Evolutionary conservation across 306 rosid species (phyloP), one percentile per base, ranked within the genome.

Genomic region (Begonia fuchsioides): DNA sequence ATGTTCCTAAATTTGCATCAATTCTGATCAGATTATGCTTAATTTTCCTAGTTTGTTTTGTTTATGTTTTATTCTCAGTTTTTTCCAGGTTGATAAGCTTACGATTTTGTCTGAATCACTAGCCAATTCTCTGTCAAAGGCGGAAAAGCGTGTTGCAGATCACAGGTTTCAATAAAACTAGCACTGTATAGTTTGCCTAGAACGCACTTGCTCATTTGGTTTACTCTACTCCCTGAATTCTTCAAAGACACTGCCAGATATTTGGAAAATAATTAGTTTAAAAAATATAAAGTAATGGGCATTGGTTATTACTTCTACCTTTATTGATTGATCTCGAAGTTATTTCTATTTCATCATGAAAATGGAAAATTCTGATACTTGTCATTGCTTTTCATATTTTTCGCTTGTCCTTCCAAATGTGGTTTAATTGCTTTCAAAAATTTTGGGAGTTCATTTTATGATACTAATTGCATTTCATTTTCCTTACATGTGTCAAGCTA

Each of bases 61-160:
- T 41, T 17, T 14, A 39, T 20, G 52, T 52, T 39, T 18, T 12
- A 11, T 15, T 15, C 57, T 38, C 47, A 56, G 47, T 56, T 68
- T 49, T 17, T 58, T 38, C 53, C 88, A 88, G 96, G 73, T 83
- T 41, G 82, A 88, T 32, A 88, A 88, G 66, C 68, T 88, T 64
- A 83, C 67, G 68, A n/a, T 88, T 55, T 72, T 88, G 66, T 72
- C 71, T 11, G 94, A 88, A 72, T 88, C 94, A 72, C 94, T 83
- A 54, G 77, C 73, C 50, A 88, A 88, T 69, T 88, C 96, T 63
- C 48, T 81, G 32, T 65, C 71, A 41, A 82, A 78, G 72, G 96
- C 96, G 32, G 73, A 76, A 70, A 76, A 47, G 71, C 96, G 88
- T 55, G 81, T 81, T 62, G 54, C 49, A 43, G 96, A 88, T 59